Percentiles rank a stretch among this genome's conserved stretches.
phyloP scores from a whole-genome alignment of 768 basidiomycete species.

The Termitomyces eurrhizus region DNA sequence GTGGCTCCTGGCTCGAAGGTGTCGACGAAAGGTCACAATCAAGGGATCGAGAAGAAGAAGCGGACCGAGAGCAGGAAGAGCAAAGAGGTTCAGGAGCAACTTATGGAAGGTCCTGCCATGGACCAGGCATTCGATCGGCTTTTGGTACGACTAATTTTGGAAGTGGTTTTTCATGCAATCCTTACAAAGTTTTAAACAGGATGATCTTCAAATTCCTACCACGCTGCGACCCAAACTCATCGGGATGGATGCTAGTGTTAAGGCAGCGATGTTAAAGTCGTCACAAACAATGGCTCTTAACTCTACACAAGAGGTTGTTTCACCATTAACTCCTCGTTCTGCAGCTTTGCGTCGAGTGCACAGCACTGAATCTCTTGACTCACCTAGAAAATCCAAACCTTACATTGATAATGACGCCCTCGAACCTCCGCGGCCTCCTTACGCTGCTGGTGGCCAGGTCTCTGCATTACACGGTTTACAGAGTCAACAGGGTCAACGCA shows the following conservation, averaged over 20 bases:
- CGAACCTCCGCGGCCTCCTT: slow-evolving; percentile 33
- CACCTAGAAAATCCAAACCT: slow-evolving; percentile 44
- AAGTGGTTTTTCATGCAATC: not conserved
- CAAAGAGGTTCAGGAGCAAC: slow-evolving; percentile 9
- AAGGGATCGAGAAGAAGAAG: slow-evolving; percentile 37
- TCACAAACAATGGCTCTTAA: slow-evolving; percentile 59
- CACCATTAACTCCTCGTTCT: slow-evolving; percentile 48
- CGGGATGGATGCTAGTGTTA: slow-evolving; percentile 81
- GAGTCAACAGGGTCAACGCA: slow-evolving; percentile 35
- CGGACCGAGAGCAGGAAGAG: slow-evolving; percentile 22
- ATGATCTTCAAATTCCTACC: slow-evolving; percentile 85
- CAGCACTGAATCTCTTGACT: slow-evolving; percentile 68
- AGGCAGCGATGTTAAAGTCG: slow-evolving; percentile 89
- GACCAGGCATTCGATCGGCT: slow-evolving; percentile 78
- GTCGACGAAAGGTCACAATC: slow-evolving; percentile 29
- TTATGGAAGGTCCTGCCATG: slow-evolving; percentile 34
- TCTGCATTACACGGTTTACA: slow-evolving; percentile 33
- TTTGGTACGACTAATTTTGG: slow-evolving; percentile 47
- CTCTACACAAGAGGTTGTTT: slow-evolving; percentile 27
- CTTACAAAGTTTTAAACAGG: slow-evolving; percentile 38
- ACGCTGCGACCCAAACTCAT: slow-evolving; percentile 73
- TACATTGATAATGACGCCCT: slow-evolving; percentile 34
- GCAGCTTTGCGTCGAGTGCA: slow-evolving; percentile 56
- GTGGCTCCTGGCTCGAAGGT: slow-evolving; percentile 14
- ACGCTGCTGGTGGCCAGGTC: slow-evolving; percentile 30